These are phyloP conservation scores for Pisolithus sp. DNA, from an alignment of 768 basidiomycete genomes.

Conservation along the genomic window DNA sequence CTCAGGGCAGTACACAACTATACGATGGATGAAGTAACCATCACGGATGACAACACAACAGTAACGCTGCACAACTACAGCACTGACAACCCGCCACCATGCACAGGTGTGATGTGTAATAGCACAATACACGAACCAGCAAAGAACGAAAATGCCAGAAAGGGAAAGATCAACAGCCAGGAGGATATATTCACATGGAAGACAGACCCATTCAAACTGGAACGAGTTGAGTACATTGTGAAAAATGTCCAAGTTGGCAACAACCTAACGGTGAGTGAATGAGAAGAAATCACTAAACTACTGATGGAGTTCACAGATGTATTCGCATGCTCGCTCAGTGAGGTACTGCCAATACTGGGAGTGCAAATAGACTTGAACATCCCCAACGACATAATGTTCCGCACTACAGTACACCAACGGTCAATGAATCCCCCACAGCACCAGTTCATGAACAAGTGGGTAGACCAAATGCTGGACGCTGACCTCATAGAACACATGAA, in stretches of 20 bases:
- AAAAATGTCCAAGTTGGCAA: too few relatives aligned
- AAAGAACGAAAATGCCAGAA: too few relatives aligned
- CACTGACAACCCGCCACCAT: neutral
- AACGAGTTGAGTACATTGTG: too few relatives aligned
- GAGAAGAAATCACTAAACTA: too few relatives aligned
- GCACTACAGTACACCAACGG: neutral
- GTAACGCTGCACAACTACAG: neutral
- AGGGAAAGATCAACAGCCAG: too few relatives aligned
- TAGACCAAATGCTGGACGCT: neutral
- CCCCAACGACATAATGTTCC: neutral
- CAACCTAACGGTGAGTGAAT: too few relatives aligned
- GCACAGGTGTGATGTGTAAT: neutral
- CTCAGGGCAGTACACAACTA: slow-evolving; percentile 24
- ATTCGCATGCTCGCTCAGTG: slow-evolving; percentile 27
- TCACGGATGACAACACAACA: neutral
- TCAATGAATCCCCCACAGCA: neutral
- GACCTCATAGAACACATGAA: neutral
- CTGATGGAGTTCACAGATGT: neutral
- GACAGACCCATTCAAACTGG: too few relatives aligned
- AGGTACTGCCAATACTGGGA: slow-evolving; percentile 22
- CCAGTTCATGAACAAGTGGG: neutral
- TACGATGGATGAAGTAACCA: slow-evolving; percentile 2
- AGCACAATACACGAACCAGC: neutral
- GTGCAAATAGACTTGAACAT: neutral
- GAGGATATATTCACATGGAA: slow-evolving; percentile 11